Conservation (phyloP, 176 grass and related monocot genomes). For the Canna indica region DNA sequence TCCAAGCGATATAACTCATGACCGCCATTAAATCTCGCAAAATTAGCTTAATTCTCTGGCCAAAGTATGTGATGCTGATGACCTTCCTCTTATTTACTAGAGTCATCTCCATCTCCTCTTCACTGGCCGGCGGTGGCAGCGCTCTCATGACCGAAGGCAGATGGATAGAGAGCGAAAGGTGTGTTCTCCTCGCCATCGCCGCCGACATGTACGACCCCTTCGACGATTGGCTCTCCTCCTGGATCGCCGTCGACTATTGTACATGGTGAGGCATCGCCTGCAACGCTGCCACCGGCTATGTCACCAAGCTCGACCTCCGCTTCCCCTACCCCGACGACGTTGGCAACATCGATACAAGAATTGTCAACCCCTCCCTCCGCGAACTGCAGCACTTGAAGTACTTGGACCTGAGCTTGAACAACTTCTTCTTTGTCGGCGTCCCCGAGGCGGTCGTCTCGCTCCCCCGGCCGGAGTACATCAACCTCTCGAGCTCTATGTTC, state of each 20-base stretch:
- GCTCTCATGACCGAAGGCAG: too few relatives aligned
- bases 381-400: constrained; percentile 5
- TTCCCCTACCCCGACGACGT: neutral
- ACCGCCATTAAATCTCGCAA: too few relatives aligned
- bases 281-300: constrained; percentile 24
- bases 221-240: constrained; percentile 14
- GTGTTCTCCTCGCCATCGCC: neutral
- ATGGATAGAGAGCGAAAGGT: neutral
- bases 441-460: constrained; percentile 16
- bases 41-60: too few relatives aligned
- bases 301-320: neutral
- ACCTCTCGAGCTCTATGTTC: constrained; percentile 16
- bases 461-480: constrained; percentile 12
- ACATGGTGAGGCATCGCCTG: constrained; percentile 29
- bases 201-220: constrained; percentile 1
- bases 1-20: too few relatives aligned
- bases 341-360: too few relatives aligned
- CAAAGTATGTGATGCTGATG: too few relatives aligned
- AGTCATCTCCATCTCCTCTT: too few relatives aligned
- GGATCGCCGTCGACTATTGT: constrained; percentile 31
- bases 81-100: too few relatives aligned
- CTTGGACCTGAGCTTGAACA: constrained; percentile 24
- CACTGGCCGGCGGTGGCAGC: too few relatives aligned
- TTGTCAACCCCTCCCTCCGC: neutral
- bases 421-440: constrained; percentile 8